Percentiles rank a stretch among this genome's conserved stretches.
Evolutionary conservation across 768 basidiomycete species (phyloP).

Genomic region (Boletales sp.): DNA sequence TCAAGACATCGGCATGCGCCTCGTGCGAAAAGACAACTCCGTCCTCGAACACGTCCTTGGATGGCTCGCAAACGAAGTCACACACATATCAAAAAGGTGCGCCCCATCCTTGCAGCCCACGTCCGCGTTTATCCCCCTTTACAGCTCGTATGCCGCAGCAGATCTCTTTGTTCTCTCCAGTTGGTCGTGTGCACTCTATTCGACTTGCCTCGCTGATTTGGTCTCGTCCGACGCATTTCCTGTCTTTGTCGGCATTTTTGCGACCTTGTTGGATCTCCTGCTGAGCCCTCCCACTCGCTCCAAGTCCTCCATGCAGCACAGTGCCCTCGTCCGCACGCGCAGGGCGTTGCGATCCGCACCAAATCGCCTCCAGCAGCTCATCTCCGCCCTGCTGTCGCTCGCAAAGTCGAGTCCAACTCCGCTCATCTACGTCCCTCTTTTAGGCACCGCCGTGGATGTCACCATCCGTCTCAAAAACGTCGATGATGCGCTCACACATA

Average conservation of each 20-base stretch:
- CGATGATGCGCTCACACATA: conserved; percentile 37
- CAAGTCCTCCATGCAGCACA: conserved; percentile 58
- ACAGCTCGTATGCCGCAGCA: conserved; percentile 52
- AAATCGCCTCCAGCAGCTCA: conserved; percentile 44
- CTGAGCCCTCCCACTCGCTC: conserved; percentile 48
- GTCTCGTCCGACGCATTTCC: conserved; percentile 47
- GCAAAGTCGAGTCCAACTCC: conserved; percentile 48
- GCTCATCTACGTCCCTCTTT: conserved; percentile 43
- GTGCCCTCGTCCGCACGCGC: conserved; percentile 56
- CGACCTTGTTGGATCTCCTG: conserved; percentile 56
- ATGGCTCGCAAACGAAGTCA: conserved; percentile 71
- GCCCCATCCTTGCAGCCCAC: neutral
- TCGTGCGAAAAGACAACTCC: conserved; percentile 63
- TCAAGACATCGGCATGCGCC: conserved; percentile 57
- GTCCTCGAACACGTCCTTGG: conserved; percentile 69
- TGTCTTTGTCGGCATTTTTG: conserved; percentile 52
- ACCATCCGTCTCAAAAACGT: conserved; percentile 61
- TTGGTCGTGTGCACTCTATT: conserved; percentile 67
- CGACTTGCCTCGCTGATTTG: conserved; percentile 46
- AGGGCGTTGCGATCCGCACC: conserved; percentile 67
- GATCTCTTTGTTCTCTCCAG: conserved; percentile 67
- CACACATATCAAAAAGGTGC: conserved; percentile 59
- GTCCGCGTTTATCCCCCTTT: neutral
- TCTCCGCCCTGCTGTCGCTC: conserved; percentile 49
- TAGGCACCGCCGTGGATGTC: conserved; percentile 72